A percentile compares a stretch with the other conserved stretches of the same genome.
phyloP scores from a whole-genome alignment of 192 early-diverging fungal genomes.

The Blastocladiella britannica region DNA sequence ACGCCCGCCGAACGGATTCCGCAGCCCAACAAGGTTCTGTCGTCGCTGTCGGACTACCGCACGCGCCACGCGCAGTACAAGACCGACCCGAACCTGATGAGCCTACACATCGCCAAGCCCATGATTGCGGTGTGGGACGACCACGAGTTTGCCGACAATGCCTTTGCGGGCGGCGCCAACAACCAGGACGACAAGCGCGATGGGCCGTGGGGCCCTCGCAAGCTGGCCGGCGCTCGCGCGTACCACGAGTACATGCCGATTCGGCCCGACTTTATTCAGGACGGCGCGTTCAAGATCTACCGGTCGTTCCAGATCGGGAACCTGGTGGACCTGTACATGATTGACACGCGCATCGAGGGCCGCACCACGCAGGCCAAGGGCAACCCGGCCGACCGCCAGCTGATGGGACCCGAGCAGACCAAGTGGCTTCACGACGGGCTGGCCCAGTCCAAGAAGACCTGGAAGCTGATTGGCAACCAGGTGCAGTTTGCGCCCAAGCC shows the following conservation, averaged over 20 bases:
- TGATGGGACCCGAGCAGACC: slow-evolving; percentile 16
- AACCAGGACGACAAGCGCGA: slow-evolving; percentile 1
- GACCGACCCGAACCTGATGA: slow-evolving; percentile 12
- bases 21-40: slow-evolving; percentile 9
- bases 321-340: slow-evolving; percentile 17
- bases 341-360: slow-evolving; percentile 19
- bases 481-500: slow-evolving; percentile 12
- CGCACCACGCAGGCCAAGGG: slow-evolving; percentile 3
- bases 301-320: slow-evolving; percentile 16
- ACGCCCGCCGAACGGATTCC: slow-evolving; percentile 12
- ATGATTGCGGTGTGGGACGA: slow-evolving; percentile 17
- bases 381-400: slow-evolving; percentile 1
- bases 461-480: slow-evolving; percentile 20
- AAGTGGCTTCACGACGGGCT: slow-evolving; percentile 13
- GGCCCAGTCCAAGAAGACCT: slow-evolving; percentile 6
- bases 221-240: slow-evolving; percentile 13
- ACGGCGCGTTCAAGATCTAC: slow-evolving; percentile 12
- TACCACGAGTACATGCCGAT: slow-evolving; percentile 23
- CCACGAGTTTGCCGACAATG: slow-evolving; percentile 20
- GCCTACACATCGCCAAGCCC: slow-evolving; percentile 10
- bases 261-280: slow-evolving; percentile 3
- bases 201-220: slow-evolving; percentile 8
- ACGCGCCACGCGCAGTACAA: slow-evolving; percentile 19
- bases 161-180: slow-evolving; percentile 4
- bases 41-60: slow-evolving; percentile 15